Evolutionary conservation across 176 grass and related monocot species (phyloP).

Genomic region (Elymus sibiricus): DNA sequence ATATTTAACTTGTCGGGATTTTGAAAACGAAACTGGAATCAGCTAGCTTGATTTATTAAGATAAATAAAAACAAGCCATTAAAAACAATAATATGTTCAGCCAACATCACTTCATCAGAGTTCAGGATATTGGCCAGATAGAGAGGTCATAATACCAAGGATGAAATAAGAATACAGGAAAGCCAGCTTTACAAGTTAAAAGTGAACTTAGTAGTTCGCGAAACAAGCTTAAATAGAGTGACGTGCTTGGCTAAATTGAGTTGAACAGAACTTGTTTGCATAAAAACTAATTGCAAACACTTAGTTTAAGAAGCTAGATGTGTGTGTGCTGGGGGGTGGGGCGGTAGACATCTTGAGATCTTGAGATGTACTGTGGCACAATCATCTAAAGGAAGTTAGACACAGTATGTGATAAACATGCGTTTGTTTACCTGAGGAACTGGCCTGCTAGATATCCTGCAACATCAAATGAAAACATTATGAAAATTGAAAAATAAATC

Average conservation of each 20-base stretch:
- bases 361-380: not conserved
- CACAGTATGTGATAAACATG: not conserved
- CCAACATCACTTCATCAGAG: not conserved
- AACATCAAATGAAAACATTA: constrained; percentile 21
- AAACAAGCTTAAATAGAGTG: constrained; percentile 15
- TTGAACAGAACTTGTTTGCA: not conserved
- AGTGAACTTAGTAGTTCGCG: not conserved
- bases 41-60: not conserved
- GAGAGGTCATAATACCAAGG: not conserved
- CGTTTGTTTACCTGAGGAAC: constrained; percentile 58
- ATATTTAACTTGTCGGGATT: not conserved
- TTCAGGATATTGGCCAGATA: not conserved
- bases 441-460: constrained; percentile 52
- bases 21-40: constrained; percentile 2
- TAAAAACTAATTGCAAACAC: not conserved
- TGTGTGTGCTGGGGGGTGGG: too few species aligned
- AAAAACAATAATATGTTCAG: not conserved
- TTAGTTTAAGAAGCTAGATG: not conserved
- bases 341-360: not conserved
- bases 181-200: constrained; percentile 6
- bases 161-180: not conserved
- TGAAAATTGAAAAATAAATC: not conserved
- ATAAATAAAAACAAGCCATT: not conserved
- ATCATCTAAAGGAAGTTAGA: constrained; percentile 2
- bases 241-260: not conserved